Conservation (phyloP, 495 filamentous ascomycete species). For the Penicillium nucicola region DNA sequence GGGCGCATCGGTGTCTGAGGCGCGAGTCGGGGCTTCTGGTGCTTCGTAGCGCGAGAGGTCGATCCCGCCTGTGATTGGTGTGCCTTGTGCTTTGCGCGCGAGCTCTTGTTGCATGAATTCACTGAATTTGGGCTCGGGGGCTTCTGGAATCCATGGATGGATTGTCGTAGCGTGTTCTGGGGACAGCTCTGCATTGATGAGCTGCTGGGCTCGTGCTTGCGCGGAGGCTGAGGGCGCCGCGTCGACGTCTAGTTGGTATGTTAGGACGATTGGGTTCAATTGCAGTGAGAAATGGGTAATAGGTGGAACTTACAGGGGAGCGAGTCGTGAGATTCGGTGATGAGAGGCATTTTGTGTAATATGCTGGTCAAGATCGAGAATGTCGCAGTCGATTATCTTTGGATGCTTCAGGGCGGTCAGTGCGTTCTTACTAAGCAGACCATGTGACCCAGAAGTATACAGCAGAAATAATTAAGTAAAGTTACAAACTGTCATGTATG, state of each 20-base stretch:
- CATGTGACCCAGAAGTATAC: neutral
- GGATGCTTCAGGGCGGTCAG: neutral
- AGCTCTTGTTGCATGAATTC: conserved; percentile 63
- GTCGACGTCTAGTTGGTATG: conserved; percentile 62
- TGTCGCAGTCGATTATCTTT: conserved; percentile 1
- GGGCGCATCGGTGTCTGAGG: conserved; percentile 27
- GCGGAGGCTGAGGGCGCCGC: conserved; percentile 56
- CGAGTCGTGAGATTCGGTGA: conserved; percentile 73
- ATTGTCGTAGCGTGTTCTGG: conserved; percentile 34
- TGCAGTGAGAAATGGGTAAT: neutral
- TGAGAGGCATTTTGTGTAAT: conserved; percentile 57
- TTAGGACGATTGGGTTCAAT: conserved; percentile 10
- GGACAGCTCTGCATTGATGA: conserved; percentile 64
- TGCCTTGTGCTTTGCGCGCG: conserved; percentile 50
- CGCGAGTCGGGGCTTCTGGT: conserved; percentile 39
- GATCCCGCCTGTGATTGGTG: conserved; percentile 58
- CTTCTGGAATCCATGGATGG: conserved; percentile 40
- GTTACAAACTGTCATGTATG: neutral
- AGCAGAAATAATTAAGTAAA: no score
- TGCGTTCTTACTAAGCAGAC: neutral
- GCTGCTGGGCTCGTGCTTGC: conserved; percentile 54
- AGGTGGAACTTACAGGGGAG: conserved; percentile 63
- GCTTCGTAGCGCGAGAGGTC: conserved; percentile 83
- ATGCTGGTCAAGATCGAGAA: neutral
- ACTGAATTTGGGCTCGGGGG: conserved; percentile 48